Base-by-base conservation (phyloP, 1,284 basidiomycete species). In the Ustilago shanxiensis region DNA sequence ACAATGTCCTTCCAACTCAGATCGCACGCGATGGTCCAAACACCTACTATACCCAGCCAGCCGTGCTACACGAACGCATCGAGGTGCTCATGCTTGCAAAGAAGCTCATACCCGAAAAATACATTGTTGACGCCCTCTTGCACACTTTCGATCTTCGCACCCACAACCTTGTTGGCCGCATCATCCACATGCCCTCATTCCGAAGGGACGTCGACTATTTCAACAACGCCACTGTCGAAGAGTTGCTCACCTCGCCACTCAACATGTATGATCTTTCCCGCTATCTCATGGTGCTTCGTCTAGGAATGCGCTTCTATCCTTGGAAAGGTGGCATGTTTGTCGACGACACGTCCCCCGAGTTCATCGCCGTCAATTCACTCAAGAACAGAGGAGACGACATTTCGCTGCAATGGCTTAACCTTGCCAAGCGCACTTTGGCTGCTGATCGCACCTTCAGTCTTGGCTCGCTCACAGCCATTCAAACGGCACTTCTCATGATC, bases 251-350 rank as follows among this genome's bases (percentile, higher is more conserved):
- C 2, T 73, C 73, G 13, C 61, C 69, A 18, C 52, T 64, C 31
- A 72, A 66, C 54, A 71, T 79, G 56, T 74, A 64, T 47, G 72
- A 73, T 59, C 70, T 82, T n/a, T 60, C 69, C 0, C 52, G 73
- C 29, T 72, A 65, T 49, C 51, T 82, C 9, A 77, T 82, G 68
- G 61, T 82, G n/a, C 59, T 83, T 16, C 63, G 75, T 31, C 61
- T 81, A 28, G 81, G 73, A 18, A 59, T 82, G 66, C 66, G 76
- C 26, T 83, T 83, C 68, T 81, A 80, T 29, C 80, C 81, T 2
- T 75, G 74, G 72, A 65, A 64, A 16, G 55, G 54, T 11, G 49
- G 35, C 45, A 49, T 72, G 56, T 64, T 71, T 44, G 51, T 59
- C 60, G 71, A 74, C 28, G 52, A 75, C 4, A 58, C 55, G 11